phyloP scores from a whole-genome alignment of 768 basidiomycete genomes.

The Mycena floridula region DNA sequence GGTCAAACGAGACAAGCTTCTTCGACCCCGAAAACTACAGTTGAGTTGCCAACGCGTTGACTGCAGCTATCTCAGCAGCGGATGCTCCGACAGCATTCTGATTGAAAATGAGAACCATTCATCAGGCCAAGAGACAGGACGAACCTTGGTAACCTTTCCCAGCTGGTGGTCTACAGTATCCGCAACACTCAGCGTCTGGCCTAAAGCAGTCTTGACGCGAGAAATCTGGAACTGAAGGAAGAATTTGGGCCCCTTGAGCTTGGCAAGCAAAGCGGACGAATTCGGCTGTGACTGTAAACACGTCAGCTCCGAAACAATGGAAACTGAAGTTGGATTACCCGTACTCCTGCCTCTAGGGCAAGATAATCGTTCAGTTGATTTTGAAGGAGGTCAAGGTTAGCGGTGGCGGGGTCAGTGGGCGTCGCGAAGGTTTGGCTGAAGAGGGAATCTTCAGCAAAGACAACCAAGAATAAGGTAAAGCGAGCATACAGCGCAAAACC shows the following conservation, averaged over 20 bases:
- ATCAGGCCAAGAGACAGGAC: not conserved
- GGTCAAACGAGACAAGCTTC: too few relatives aligned
- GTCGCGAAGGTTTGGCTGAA: conserved; percentile 16
- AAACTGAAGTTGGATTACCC: conserved; percentile 7
- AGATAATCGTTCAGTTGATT: conserved; percentile 22
- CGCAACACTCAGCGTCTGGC: conserved; percentile 15
- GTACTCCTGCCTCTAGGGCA: conserved; percentile 20
- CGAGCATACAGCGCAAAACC: conserved; percentile 17
- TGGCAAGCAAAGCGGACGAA: conserved; percentile 14
- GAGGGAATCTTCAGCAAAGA: not conserved
- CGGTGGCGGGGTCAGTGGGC: conserved; percentile 17
- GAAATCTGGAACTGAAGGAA: conserved; percentile 26
- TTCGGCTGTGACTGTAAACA: conserved; percentile 17
- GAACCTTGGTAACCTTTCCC: conserved; percentile 18
- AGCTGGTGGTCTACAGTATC: conserved; percentile 23
- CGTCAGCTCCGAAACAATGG: not conserved
- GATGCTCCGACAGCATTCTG: conserved; percentile 23
- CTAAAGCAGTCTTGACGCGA: conserved; percentile 18
- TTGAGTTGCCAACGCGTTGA: conserved; percentile 14
- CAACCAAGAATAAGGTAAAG: not conserved
- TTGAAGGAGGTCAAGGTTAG: conserved; percentile 17
- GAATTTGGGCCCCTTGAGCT: conserved; percentile 24
- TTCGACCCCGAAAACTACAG: too few relatives aligned
- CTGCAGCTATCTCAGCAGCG: conserved; percentile 17
- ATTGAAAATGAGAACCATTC: not conserved